Percentiles rank a stretch among this genome's conserved stretches.
These are phyloP conservation scores for Daldinia sp. DNA, from an alignment of 2,329 filamentous ascomycete genomes.

Conservation along the genomic window DNA sequence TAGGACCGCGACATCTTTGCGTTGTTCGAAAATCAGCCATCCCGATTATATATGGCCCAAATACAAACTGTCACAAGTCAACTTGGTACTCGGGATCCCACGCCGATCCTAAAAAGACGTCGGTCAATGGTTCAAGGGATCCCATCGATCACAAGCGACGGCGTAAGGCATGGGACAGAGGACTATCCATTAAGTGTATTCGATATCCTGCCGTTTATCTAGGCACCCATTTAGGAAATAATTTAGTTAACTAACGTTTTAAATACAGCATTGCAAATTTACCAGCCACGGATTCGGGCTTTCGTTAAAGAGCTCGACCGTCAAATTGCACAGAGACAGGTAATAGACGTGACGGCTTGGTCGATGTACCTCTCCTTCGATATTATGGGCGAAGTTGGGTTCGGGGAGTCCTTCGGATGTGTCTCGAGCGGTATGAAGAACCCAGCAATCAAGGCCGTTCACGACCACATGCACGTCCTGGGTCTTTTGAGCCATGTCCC, in stretches of 20 bases:
- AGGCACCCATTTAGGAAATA: background rate
- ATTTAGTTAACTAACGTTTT: background rate
- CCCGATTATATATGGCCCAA: slow-evolving; percentile 47
- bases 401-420: slow-evolving; percentile 40
- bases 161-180: slow-evolving; percentile 42
- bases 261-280: slow-evolving; percentile 35
- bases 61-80: slow-evolving; percentile 51
- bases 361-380: slow-evolving; percentile 43
- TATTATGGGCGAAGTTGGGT: slow-evolving; percentile 40
- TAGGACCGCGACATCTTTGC: slow-evolving; percentile 47
- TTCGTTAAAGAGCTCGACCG: slow-evolving; percentile 32
- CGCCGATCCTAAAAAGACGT: slow-evolving; percentile 42
- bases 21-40: slow-evolving; percentile 41
- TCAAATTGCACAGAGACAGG: slow-evolving; percentile 23
- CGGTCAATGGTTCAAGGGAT: slow-evolving; percentile 51
- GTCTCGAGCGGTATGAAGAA: slow-evolving; percentile 39
- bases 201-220: background rate
- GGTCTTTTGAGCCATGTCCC: slow-evolving; percentile 48
- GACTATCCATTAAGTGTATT: slow-evolving; percentile 39
- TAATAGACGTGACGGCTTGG: slow-evolving; percentile 38
- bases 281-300: slow-evolving; percentile 36
- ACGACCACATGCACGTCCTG: slow-evolving; percentile 47
- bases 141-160: slow-evolving; percentile 34
- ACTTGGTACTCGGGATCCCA: slow-evolving; percentile 50
- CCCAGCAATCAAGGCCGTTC: slow-evolving; percentile 48